Evolutionary conservation across 257 asterid species (phyloP), one percentile per base, ranked within the genome.

Genomic region (Apocynum venetum): DNA sequence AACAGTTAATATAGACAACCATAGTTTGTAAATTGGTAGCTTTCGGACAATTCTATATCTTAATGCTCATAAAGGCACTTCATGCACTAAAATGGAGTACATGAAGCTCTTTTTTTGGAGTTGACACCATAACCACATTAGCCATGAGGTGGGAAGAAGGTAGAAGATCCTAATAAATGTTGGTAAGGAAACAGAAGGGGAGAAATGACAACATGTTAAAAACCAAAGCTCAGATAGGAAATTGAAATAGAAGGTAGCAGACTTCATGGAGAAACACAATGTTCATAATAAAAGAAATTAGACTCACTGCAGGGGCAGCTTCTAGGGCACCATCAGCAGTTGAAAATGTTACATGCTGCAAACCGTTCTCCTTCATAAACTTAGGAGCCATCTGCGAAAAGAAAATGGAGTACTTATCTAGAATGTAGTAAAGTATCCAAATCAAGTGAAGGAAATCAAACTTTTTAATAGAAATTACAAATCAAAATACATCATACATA

Each of bases 251-350:
- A 19, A 61, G 41, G 68, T 19, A n/a, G 31, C 73, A 68, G 31
- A 57, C 17, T 72, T 17, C 77, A 36, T 6, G 51, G 38, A 64
- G 75, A 25, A 52, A 8, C 10, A 25, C 9, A 25, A 48, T 44
- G 8, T 19, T 17, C 15, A 75, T 20, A 20, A 38, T 25, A 56
- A 51, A 38, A 65, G 4, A 66, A 69, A 65, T 38, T 44, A 46
- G 17, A 71, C 93, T 85, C 80, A 93, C 98, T 36, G 98, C 97
- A 56, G 98, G 98, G 83, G 98, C 98, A 77, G 98, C 98, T 86
- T 95, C 98, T 73, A 92, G 86, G 82, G 98, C 98, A 79, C 98
- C 98, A 81, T 95, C 98, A 76, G 98, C 98, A 79, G 96, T 89
- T 86, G 98, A 95, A 85, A 94, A 95, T 1, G 85, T 81, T 71